Conservation (phyloP, 306 rosid genomes). For the Amphicarpaea edgeworthii region DNA sequence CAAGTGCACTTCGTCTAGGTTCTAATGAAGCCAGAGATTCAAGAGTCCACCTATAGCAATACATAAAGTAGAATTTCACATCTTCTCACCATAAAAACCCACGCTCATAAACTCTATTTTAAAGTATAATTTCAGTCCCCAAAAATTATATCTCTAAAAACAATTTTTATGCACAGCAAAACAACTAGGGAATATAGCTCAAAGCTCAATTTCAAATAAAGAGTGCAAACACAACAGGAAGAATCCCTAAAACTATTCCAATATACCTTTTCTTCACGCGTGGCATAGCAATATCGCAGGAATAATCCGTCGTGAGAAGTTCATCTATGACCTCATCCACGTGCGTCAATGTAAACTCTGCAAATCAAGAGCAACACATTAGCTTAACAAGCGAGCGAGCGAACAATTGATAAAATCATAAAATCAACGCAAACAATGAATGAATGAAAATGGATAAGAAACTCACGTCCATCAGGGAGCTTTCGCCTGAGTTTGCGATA, state of each 20-base stretch:
- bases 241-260: not conserved
- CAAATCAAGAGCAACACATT: constrained; percentile 27
- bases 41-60: constrained; percentile 76
- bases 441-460: not conserved
- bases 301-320: constrained; percentile 86
- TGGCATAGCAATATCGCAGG: constrained; percentile 94
- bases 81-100: not conserved
- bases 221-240: not conserved
- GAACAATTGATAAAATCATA: not conserved
- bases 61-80: not conserved
- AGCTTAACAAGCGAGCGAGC: constrained; percentile 22
- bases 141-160: not conserved
- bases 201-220: constrained; percentile 1
- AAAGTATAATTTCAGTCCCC: not conserved
- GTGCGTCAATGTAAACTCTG: constrained; percentile 82
- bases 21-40: constrained; percentile 72
- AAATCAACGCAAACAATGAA: not conserved
- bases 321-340: constrained; percentile 99
- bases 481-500: constrained; percentile 80
- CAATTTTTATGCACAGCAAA: not conserved
- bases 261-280: constrained; percentile 80
- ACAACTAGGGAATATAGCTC: not conserved
- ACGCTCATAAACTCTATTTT: not conserved
- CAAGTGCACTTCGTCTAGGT: constrained; percentile 90
- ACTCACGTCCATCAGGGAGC: constrained; percentile 81